Conservation (phyloP, 345 rosid genomes). For the Lepidium sativum region DNA sequence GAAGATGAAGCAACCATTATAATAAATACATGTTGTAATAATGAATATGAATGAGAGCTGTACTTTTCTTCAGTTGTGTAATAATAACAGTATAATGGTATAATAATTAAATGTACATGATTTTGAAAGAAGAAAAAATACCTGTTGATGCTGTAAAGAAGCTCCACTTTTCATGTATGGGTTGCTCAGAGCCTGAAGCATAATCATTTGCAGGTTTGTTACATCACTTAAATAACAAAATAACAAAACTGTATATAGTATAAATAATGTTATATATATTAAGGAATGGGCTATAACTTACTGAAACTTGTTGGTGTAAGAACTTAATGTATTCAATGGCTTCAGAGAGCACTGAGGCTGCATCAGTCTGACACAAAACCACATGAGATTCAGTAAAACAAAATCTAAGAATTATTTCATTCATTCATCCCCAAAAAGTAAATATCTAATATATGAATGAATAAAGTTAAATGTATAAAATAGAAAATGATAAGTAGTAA, state of each 20-base stretch:
- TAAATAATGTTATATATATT: not conserved
- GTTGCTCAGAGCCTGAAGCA: constrained; percentile 60
- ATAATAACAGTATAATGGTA: constrained; percentile 9
- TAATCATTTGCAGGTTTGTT: constrained; percentile 26
- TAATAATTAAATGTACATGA: not conserved
- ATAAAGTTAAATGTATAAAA: too few species aligned
- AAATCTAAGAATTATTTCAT: constrained; percentile 27
- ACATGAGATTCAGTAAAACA: constrained; percentile 32
- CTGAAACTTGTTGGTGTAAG: constrained; percentile 85
- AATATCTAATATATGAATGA: not conserved
- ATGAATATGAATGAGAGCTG: constrained; percentile 12
- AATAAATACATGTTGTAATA: not conserved
- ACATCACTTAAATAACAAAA: constrained; percentile 15
- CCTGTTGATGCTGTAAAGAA: constrained; percentile 75
- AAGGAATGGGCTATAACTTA: constrained; percentile 43
- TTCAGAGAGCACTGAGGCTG: constrained; percentile 99
- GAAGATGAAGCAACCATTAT: constrained; percentile 23
- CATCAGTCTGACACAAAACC: constrained; percentile 74
- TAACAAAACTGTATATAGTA: not conserved
- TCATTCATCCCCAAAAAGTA: constrained; percentile 10
- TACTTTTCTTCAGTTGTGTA: constrained; percentile 8
- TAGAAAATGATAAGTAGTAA: too few species aligned
- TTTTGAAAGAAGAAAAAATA: constrained; percentile 5
- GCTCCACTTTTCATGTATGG: constrained; percentile 96
- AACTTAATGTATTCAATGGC: constrained; percentile 96